These are phyloP conservation scores for Debaryomycetaceae sp. DNA, from an alignment of 1,139 yeast genomes.

Conservation along the genomic window DNA sequence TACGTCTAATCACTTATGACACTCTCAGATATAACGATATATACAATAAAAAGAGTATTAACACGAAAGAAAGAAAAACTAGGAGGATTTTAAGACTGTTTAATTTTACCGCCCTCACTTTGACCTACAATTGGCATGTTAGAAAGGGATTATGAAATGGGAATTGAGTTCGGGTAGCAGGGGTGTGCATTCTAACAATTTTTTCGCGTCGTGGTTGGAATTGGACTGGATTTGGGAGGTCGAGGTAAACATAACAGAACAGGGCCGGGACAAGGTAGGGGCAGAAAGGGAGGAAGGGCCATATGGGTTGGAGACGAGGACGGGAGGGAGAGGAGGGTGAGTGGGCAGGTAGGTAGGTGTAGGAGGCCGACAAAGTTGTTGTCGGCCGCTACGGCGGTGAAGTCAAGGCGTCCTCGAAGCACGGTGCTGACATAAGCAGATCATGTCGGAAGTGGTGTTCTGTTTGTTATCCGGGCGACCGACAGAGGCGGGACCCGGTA, in stretches of 20 bases:
- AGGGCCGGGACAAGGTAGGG: not conserved
- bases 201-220: slow-evolving; percentile 4
- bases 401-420: no score
- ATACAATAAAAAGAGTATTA: not conserved
- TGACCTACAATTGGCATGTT: not conserved
- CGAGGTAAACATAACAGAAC: not conserved
- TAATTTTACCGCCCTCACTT: not conserved
- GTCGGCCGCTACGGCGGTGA: not conserved
- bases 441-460: no score
- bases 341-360: not conserved
- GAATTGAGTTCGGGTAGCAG: not conserved
- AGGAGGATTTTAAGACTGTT: not conserved
- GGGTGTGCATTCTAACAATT: not conserved
- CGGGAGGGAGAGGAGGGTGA: not conserved
- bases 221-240: not conserved
- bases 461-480: not conserved
- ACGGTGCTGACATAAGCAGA: not conserved
- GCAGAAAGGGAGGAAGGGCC: not conserved
- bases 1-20: not conserved
- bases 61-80: not conserved
- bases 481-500: not conserved
- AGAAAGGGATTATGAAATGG: not conserved
- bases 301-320: not conserved
- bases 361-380: not conserved
- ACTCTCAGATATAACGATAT: not conserved